These are phyloP conservation scores for Leccinum solheimii DNA, from an alignment of 1,284 basidiomycete genomes.

Conservation along the genomic window DNA sequence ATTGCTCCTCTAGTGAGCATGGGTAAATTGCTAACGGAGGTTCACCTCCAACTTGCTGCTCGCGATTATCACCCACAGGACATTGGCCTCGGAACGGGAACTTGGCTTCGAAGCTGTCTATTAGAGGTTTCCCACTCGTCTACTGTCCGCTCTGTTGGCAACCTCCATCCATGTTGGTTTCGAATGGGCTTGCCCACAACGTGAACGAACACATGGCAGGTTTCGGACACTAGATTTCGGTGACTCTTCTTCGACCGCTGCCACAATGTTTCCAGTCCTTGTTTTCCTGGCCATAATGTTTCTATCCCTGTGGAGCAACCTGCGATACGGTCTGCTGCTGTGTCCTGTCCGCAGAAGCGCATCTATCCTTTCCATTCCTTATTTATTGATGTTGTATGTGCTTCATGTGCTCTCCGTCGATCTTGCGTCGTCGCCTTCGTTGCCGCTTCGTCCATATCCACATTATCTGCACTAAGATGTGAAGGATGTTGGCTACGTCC, in stretches of 20 bases:
- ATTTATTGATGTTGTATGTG: conserved; percentile 57
- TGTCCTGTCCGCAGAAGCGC: conserved; percentile 51
- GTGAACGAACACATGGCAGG: conserved; percentile 26
- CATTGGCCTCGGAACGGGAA: conserved; percentile 26
- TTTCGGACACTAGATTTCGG: conserved; percentile 27
- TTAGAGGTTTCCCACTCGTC: conserved; percentile 24
- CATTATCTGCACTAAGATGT: conserved; percentile 64
- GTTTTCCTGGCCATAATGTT: conserved; percentile 29
- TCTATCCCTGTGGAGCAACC: conserved; percentile 23
- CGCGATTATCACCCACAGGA: conserved; percentile 32
- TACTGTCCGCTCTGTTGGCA: conserved; percentile 25
- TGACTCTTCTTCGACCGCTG: conserved; percentile 26
- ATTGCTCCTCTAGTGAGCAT: conserved; percentile 25
- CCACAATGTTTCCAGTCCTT: conserved; percentile 23
- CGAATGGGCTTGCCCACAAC: conserved; percentile 21
- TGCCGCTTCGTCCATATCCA: conserved; percentile 37
- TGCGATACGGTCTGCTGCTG: conserved; percentile 22
- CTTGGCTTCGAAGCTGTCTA: conserved; percentile 20
- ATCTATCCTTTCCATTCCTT: conserved; percentile 46
- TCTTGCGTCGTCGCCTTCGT: conserved; percentile 36
- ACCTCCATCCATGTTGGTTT: conserved; percentile 26
- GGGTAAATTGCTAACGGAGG: conserved; percentile 27
- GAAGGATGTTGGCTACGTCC: conserved; percentile 93
- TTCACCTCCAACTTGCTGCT: conserved; percentile 25
- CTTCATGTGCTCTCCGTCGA: conserved; percentile 39